Conservation (phyloP, 345 rosid species). For the Camelina hispida region DNA sequence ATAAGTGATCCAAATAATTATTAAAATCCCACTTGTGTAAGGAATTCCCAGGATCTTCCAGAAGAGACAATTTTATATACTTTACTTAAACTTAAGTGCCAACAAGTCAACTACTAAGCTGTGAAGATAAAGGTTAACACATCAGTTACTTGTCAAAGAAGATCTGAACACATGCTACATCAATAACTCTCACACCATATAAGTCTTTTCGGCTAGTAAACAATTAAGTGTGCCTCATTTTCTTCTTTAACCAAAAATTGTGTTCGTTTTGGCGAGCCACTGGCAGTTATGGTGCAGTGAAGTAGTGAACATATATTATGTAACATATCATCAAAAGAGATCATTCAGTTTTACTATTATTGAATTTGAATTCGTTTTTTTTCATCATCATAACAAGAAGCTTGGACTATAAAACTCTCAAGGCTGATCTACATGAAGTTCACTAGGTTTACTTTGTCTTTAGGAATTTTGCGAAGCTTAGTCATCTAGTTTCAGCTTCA, state of each 20-base stretch:
- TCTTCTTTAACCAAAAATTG: background rate
- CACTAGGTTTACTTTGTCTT: background rate
- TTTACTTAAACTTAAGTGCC: background rate
- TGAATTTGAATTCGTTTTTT: too few species aligned
- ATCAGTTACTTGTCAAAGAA: background rate
- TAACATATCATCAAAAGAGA: too few species aligned
- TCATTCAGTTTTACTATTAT: too few species aligned
- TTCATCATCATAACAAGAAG: background rate
- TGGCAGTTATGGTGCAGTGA: too few species aligned
- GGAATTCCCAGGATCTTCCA: background rate
- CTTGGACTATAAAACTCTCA: background rate
- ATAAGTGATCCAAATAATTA: background rate
- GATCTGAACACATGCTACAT: background rate
- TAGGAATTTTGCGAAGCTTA: background rate
- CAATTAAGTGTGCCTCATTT: background rate
- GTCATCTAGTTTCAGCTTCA: background rate
- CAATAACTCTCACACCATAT: background rate
- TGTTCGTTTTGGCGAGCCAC: background rate
- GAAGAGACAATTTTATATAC: background rate
- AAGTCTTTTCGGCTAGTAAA: background rate
- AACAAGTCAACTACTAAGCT: slow-evolving; percentile 1
- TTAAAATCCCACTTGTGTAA: background rate
- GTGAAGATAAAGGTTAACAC: slow-evolving; percentile 11
- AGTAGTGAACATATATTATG: too few species aligned
- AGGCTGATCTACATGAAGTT: background rate